A percentile compares a stretch with the other conserved stretches of the same genome.
These are phyloP conservation scores for Luffa aegyptiaca DNA, from an alignment of 306 rosid genomes.

Conservation along the genomic window DNA sequence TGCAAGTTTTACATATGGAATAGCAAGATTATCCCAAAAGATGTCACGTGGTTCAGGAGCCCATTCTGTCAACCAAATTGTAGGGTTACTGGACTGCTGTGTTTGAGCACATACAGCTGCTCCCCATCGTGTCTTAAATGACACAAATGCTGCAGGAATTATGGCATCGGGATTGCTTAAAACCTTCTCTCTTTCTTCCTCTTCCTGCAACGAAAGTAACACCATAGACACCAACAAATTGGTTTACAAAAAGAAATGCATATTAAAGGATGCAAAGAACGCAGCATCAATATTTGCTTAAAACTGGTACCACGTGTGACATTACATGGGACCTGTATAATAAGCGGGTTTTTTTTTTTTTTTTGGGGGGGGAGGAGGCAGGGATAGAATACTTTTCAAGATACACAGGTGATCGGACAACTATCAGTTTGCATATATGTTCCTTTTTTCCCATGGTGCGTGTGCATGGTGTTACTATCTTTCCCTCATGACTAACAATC, in stretches of 20 bases:
- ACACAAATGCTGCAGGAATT: slow-evolving; percentile 89
- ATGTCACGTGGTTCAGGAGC: slow-evolving; percentile 89
- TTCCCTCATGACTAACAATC: background rate
- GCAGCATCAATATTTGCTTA: background rate
- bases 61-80: slow-evolving; percentile 92
- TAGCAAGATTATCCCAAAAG: slow-evolving; percentile 75
- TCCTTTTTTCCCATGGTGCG: background rate
- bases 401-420: background rate
- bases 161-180: slow-evolving; percentile 42
- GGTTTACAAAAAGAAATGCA: background rate
- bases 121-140: slow-evolving; percentile 78
- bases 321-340: background rate
- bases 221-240: background rate
- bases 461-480: background rate
- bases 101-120: slow-evolving; percentile 97
- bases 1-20: slow-evolving; percentile 69
- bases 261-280: background rate
- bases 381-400: no score
- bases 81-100: slow-evolving; percentile 72
- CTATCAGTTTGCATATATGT: background rate
- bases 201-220: slow-evolving; percentile 54
- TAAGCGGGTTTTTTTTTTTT: no score
- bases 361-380: background rate
- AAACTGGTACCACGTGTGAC: background rate
- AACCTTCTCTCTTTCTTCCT: slow-evolving; percentile 57